phyloP scores from a whole-genome alignment of 2,329 filamentous ascomycete genomes.

The Truncatella angustata region DNA sequence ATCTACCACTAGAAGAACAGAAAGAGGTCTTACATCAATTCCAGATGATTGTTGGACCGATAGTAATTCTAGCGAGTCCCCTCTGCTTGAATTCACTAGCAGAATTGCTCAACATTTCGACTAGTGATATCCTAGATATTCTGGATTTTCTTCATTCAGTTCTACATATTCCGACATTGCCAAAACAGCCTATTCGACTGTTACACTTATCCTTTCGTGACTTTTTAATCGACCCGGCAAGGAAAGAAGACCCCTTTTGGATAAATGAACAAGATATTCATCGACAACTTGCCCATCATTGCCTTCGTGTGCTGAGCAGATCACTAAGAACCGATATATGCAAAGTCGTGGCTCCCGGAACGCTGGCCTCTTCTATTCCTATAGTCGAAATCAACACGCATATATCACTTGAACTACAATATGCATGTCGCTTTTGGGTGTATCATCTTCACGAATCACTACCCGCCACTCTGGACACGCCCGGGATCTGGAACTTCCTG shows the following conservation, averaged over 20 bases:
- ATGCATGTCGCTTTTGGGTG: constrained; percentile 39
- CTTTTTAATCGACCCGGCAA: constrained; percentile 3
- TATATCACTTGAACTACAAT: constrained; percentile 31
- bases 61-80: background rate
- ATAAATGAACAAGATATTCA: background rate
- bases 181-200: background rate
- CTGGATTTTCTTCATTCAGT: background rate
- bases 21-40: background rate
- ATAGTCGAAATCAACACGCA: constrained; percentile 17
- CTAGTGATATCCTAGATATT: background rate
- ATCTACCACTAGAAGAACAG: background rate
- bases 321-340: constrained; percentile 25
- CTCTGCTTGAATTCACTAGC: background rate
- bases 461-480: constrained; percentile 22
- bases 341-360: constrained; percentile 24
- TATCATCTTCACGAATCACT: constrained; percentile 29
- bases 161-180: background rate
- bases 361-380: constrained; percentile 19
- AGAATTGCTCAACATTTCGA: background rate
- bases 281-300: background rate
- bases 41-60: background rate
- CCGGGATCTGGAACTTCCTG: constrained; percentile 33
- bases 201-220: constrained; percentile 8
- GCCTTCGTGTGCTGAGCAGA: constrained; percentile 12
- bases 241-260: background rate